A percentile compares a stretch with the other conserved stretches of the same genome.
These are phyloP conservation scores for Penicillium sp. DNA, from an alignment of 2,329 filamentous ascomycete species.

Conservation along the genomic window DNA sequence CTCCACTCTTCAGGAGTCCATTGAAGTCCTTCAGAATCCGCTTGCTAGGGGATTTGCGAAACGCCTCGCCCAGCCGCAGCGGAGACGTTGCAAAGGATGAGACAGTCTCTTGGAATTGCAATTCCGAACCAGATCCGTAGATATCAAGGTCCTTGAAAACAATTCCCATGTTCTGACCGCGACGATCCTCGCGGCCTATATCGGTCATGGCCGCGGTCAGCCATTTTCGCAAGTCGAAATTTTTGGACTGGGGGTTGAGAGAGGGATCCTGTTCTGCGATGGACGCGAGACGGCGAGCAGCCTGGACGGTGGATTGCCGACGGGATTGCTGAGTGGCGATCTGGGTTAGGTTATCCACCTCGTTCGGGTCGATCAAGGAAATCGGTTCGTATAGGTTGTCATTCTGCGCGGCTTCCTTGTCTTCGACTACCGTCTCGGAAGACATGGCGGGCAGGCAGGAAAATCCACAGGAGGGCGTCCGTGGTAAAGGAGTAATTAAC, in stretches of 20 bases:
- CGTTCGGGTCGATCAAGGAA: conserved; percentile 13
- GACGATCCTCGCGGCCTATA: conserved; percentile 8
- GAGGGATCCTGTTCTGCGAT: conserved; percentile 17
- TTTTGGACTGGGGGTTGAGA: conserved; percentile 17
- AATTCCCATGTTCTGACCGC: conserved; percentile 17
- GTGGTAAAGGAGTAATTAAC: no score
- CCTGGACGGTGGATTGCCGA: conserved; percentile 12
- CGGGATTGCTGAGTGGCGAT: conserved; percentile 23
- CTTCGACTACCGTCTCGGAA: background rate
- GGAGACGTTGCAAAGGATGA: conserved; percentile 18
- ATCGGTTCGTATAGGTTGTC: conserved; percentile 13
- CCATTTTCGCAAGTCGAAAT: conserved; percentile 23
- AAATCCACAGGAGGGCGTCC: no score
- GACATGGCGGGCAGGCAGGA: conserved; percentile 1
- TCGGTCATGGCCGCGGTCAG: conserved; percentile 17
- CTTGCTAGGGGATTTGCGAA: conserved; percentile 17
- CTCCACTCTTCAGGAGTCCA: conserved; percentile 54
- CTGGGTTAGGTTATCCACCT: conserved; percentile 21
- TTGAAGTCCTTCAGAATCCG: conserved; percentile 61
- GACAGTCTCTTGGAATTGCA: conserved; percentile 27
- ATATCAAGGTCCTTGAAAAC: conserved; percentile 25
- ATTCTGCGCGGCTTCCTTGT: background rate
- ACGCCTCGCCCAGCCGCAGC: conserved; percentile 17
- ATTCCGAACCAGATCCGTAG: conserved; percentile 27
- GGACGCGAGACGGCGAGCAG: conserved; percentile 11